phyloP scores from a whole-genome alignment of 176 grass and related monocot species.

The Leersia perrieri region DNA sequence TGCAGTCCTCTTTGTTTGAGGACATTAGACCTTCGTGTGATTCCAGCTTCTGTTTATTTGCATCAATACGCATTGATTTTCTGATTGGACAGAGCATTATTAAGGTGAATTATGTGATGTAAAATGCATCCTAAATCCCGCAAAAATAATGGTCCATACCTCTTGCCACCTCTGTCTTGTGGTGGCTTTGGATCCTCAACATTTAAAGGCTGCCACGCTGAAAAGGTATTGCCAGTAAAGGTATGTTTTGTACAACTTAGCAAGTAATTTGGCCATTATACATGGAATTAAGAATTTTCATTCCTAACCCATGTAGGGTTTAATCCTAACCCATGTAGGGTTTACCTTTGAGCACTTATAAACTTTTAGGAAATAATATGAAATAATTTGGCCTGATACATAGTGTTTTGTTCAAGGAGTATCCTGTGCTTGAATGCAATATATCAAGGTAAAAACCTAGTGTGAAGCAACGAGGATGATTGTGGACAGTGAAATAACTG shows the following conservation, averaged over 20 bases:
- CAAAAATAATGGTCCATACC: slow-evolving; percentile 27
- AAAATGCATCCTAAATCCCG: slow-evolving; percentile 21
- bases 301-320: neutral
- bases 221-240: slow-evolving; percentile 17
- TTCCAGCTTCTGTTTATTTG: slow-evolving; percentile 25
- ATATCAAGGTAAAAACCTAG: neutral
- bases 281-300: slow-evolving; percentile 8
- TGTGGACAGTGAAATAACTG: neutral
- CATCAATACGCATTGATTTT: slow-evolving; percentile 25
- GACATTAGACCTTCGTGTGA: slow-evolving; percentile 5
- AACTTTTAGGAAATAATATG: neutral
- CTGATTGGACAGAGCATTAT: slow-evolving; percentile 25
- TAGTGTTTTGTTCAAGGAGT: no score
- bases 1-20: slow-evolving; percentile 1
- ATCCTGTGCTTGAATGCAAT: neutral
- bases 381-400: neutral
- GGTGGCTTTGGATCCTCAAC: slow-evolving; percentile 3
- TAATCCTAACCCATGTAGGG: no score
- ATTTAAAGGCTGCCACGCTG: slow-evolving; percentile 29
- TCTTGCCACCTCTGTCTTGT: neutral
- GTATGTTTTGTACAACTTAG: neutral
- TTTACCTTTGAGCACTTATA: neutral
- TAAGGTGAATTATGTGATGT: slow-evolving; percentile 6
- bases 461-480: neutral
- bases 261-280: neutral